These are phyloP conservation scores for Paraconiothyrium sp. DNA, from an alignment of 2,329 filamentous ascomycete species.

Conservation along the genomic window DNA sequence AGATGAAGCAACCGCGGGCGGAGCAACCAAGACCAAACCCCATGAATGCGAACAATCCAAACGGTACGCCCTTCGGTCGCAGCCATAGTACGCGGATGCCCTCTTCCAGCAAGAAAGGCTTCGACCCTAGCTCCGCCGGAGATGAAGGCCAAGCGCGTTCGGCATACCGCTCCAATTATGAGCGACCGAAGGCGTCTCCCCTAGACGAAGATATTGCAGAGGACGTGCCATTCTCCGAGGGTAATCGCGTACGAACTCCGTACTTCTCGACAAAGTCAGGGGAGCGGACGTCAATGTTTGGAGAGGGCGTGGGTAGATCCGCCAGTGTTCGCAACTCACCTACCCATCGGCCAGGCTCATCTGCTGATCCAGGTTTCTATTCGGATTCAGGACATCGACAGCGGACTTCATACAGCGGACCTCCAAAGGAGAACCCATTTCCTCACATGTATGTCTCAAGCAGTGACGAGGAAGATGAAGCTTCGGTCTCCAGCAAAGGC, in stretches of 20 bases:
- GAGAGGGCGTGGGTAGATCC: slow-evolving; percentile 61
- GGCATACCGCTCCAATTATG: slow-evolving; percentile 54
- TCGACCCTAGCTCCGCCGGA: slow-evolving; percentile 67
- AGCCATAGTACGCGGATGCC: slow-evolving; percentile 55
- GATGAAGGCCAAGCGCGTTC: slow-evolving; percentile 68
- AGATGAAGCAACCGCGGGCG: slow-evolving; percentile 53
- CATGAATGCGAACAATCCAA: slow-evolving; percentile 42
- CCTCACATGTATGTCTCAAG: slow-evolving; percentile 45
- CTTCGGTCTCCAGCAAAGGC: slow-evolving; percentile 29
- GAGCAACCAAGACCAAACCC: slow-evolving; percentile 40
- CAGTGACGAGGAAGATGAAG: slow-evolving; percentile 35
- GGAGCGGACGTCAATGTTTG: slow-evolving; percentile 66
- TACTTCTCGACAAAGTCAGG: slow-evolving; percentile 63
- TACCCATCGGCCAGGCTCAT: slow-evolving; percentile 35
- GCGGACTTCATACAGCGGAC: slow-evolving; percentile 37
- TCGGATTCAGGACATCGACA: slow-evolving; percentile 46
- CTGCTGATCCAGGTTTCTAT: slow-evolving; percentile 35
- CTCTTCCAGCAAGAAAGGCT: slow-evolving; percentile 62
- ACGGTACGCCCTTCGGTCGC: slow-evolving; percentile 50
- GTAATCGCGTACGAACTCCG: slow-evolving; percentile 60
- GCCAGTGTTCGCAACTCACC: slow-evolving; percentile 63
- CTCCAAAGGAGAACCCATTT: slow-evolving; percentile 30
- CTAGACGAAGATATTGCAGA: slow-evolving; percentile 43
- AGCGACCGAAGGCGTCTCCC: slow-evolving; percentile 46
- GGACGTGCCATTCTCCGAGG: slow-evolving; percentile 55